These are phyloP conservation scores for Melaleuca quinquenervia DNA, from an alignment of 345 rosid genomes.

Conservation along the genomic window DNA sequence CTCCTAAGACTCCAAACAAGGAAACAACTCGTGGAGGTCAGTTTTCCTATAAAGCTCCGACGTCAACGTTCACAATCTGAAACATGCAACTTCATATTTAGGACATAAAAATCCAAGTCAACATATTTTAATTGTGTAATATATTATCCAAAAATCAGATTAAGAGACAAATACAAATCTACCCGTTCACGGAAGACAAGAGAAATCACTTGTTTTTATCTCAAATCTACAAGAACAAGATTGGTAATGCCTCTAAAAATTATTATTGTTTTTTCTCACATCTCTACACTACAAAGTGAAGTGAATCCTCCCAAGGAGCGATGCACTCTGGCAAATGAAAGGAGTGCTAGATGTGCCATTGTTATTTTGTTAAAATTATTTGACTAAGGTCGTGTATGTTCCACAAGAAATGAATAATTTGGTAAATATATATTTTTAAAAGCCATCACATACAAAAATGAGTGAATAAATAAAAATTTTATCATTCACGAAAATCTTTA, in stretches of 20 bases:
- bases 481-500: too few species aligned
- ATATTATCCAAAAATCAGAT: too few species aligned
- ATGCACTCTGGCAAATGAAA: background rate
- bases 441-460: too few species aligned
- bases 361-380: background rate
- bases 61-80: background rate
- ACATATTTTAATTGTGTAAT: too few species aligned
- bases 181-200: background rate
- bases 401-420: too few species aligned
- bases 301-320: background rate
- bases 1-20: background rate
- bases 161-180: too few species aligned
- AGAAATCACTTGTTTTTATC: background rate
- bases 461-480: too few species aligned
- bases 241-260: too few species aligned
- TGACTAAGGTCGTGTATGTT: too few species aligned
- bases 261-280: background rate
- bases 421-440: too few species aligned
- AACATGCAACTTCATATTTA: background rate
- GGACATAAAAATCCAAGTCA: background rate
- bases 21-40: background rate
- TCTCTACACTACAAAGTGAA: background rate
- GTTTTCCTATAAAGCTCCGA: background rate
- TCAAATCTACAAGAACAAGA: too few species aligned
- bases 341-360: background rate